phyloP scores from a whole-genome alignment of 2,329 filamentous ascomycete species.

The Pseudogymnoascus pannorum region DNA sequence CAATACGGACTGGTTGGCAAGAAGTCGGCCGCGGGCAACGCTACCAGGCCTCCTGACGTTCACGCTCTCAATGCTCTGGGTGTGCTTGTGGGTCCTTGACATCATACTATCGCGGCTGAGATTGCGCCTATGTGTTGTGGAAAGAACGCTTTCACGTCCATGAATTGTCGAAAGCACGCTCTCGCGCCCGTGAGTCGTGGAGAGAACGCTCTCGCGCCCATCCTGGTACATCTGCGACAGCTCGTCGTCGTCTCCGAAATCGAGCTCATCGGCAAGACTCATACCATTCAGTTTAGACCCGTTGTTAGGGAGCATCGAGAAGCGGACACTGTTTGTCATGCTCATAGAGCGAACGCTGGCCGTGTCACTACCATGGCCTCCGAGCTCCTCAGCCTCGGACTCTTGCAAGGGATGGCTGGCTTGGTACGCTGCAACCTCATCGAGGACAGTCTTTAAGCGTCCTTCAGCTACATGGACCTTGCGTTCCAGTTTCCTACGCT shows the following conservation, averaged over 20 bases:
- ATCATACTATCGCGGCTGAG: slow-evolving; percentile 51
- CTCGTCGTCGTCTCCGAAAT: slow-evolving; percentile 71
- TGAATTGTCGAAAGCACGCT: slow-evolving; percentile 26
- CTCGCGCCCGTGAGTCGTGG: slow-evolving; percentile 36
- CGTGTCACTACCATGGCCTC: slow-evolving; percentile 54
- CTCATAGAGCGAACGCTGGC: slow-evolving; percentile 69
- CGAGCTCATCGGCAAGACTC: slow-evolving; percentile 84
- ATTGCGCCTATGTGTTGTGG: slow-evolving; percentile 45
- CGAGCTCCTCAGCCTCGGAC: slow-evolving; percentile 52
- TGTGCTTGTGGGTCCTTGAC: slow-evolving; percentile 45
- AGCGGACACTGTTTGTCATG: slow-evolving; percentile 64
- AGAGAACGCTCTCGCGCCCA: slow-evolving; percentile 55
- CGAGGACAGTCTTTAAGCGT: slow-evolving; percentile 73
- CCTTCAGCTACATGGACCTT: slow-evolving; percentile 86
- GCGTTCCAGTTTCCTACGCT: slow-evolving; percentile 73
- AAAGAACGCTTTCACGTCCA: slow-evolving; percentile 57
- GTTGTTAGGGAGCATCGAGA: slow-evolving; percentile 56
- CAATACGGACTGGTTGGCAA: slow-evolving; percentile 47
- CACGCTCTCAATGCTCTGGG: slow-evolving; percentile 55
- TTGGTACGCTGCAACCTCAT: slow-evolving; percentile 73
- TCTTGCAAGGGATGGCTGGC: slow-evolving; percentile 45
- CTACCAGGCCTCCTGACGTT: slow-evolving; percentile 47
- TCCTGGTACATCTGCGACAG: slow-evolving; percentile 66
- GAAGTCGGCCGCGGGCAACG: slow-evolving; percentile 44
- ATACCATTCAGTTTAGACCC: slow-evolving; percentile 54